phyloP scores from a whole-genome alignment of 1,284 basidiomycete species.

The Kwoniella shivajii region DNA sequence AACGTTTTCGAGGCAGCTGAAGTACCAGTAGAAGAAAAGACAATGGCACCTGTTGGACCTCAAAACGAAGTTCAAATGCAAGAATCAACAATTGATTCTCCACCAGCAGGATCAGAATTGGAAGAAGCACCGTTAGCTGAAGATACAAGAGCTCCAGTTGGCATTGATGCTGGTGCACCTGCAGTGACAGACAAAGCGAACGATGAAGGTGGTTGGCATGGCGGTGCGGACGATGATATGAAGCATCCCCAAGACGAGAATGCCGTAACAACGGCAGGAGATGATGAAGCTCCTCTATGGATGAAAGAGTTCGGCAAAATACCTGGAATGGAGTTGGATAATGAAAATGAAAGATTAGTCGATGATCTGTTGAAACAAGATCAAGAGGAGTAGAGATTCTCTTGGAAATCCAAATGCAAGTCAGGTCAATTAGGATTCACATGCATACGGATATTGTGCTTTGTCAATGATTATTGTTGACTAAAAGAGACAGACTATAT shows the following conservation, averaged over 20 bases:
- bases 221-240: conserved; percentile 50
- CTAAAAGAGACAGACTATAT: neutral
- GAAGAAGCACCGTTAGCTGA: conserved; percentile 14
- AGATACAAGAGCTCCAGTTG: conserved; percentile 51
- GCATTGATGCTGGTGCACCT: conserved; percentile 51
- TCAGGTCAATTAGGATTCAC: neutral
- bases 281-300: conserved; percentile 24
- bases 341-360: conserved; percentile 39
- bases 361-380: conserved; percentile 40
- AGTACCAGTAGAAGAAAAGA: conserved; percentile 48
- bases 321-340: conserved; percentile 44
- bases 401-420: neutral
- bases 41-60: conserved; percentile 43
- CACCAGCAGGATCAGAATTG: conserved; percentile 11
- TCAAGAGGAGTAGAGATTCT: conserved; percentile 8
- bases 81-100: conserved; percentile 34
- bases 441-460: neutral
- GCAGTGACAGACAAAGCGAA: conserved; percentile 43
- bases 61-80: conserved; percentile 46
- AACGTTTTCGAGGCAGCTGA: conserved; percentile 50
- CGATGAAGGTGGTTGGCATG: conserved; percentile 53
- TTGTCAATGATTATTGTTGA: neutral
- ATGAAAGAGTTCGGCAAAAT: conserved; percentile 22
- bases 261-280: neutral
- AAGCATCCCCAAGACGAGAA: conserved; percentile 16